phyloP scores from a whole-genome alignment of 257 asterid genomes.

The Plantago elongata region DNA sequence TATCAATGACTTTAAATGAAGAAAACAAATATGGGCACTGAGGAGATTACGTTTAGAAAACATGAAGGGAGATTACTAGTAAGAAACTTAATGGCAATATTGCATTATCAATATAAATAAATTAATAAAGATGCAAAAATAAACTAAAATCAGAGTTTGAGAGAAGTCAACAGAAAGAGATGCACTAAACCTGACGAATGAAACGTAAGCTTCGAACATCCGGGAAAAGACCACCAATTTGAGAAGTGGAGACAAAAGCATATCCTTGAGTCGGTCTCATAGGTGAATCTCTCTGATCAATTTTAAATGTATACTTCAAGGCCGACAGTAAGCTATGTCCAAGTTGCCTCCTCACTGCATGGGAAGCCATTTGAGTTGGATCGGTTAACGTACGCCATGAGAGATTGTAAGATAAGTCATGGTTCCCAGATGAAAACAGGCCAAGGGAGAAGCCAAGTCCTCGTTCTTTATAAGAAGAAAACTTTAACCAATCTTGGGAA shows the following conservation, averaged over 20 bases:
- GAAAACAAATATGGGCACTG: too few relatives aligned
- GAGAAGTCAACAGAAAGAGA: conserved; percentile 2
- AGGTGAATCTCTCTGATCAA: conserved; percentile 73
- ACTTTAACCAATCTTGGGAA: conserved; percentile 95
- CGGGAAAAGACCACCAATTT: conserved; percentile 82
- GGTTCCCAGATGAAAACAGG: conserved; percentile 58
- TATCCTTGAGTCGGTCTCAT: conserved; percentile 81
- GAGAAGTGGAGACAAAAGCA: conserved; percentile 81
- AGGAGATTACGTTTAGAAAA: too few relatives aligned
- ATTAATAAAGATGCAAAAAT: conserved; percentile 6
- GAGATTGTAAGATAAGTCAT: conserved; percentile 71
- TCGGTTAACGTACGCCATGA: conserved; percentile 84
- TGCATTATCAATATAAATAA: conserved; percentile 14
- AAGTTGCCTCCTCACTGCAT: conserved; percentile 87
- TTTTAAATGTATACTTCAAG: conserved; percentile 67
- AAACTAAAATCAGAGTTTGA: conserved; percentile 1
- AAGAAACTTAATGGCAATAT: background rate
- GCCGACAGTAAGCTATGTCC: conserved; percentile 82
- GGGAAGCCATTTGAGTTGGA: conserved; percentile 86
- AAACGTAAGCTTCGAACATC: conserved; percentile 74
- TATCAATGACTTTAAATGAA: too few relatives aligned
- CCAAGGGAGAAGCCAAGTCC: conserved; percentile 75
- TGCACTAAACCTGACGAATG: conserved; percentile 68
- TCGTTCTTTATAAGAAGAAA: conserved; percentile 82
- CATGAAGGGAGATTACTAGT: too few relatives aligned